phyloP scores from a whole-genome alignment of 768 basidiomycete genomes.

The Podaxis rugospora region DNA sequence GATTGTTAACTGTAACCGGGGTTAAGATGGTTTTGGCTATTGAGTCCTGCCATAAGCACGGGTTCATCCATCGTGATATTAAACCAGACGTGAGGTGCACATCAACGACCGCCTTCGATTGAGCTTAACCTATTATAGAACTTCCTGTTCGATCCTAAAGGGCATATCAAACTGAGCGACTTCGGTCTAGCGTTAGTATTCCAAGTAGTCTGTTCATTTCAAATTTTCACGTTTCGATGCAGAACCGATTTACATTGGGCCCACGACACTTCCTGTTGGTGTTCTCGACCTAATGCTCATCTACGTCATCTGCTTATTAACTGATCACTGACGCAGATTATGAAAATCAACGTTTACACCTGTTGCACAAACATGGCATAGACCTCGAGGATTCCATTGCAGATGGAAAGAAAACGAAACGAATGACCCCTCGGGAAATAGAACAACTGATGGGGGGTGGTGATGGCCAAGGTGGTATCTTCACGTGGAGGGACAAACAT shows the following conservation, averaged over 20 bases:
- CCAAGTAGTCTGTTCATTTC: constrained; percentile 16
- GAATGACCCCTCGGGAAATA: constrained; percentile 76
- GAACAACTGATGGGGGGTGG: constrained; percentile 82
- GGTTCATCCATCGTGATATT: constrained; percentile 98
- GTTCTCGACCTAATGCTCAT: constrained; percentile 12
- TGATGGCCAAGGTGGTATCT: constrained; percentile 76
- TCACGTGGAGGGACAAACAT: constrained; percentile 96
- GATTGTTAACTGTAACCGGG: constrained; percentile 15
- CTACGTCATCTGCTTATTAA: constrained; percentile 12
- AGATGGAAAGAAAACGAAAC: constrained; percentile 71
- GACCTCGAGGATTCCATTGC: constrained; percentile 80
- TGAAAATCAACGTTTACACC: constrained; percentile 85
- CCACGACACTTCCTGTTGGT: constrained; percentile 85
- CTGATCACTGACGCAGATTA: constrained; percentile 57
- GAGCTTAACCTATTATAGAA: constrained; percentile 49
- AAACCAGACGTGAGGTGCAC: constrained; percentile 75
- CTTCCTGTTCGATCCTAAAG: constrained; percentile 90
- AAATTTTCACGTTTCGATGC: constrained; percentile 17
- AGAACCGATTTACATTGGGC: constrained; percentile 96
- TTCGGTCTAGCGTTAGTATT: constrained; percentile 88
- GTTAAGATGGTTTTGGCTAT: constrained; percentile 88
- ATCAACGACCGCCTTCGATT: constrained; percentile 13
- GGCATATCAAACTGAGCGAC: constrained; percentile 93
- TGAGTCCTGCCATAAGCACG: constrained; percentile 88
- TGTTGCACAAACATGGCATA: constrained; percentile 90